Conservation (phyloP, 768 basidiomycete species). For the Serpula lacrymans region DNA sequence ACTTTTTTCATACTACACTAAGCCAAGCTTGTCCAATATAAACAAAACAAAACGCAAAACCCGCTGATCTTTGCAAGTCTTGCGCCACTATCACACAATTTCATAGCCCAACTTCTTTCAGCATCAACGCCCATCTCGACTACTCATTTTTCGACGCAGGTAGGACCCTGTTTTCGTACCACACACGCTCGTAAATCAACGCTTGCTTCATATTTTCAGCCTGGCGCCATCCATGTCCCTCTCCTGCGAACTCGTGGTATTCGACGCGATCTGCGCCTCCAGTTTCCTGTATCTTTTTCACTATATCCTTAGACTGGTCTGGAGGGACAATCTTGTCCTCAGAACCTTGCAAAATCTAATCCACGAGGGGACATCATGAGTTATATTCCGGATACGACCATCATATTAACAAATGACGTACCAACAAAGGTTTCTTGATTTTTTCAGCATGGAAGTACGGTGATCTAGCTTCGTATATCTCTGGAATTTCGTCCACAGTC, state of each 20-base stretch:
- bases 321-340: conserved; percentile 65
- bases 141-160: no score
- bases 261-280: no score
- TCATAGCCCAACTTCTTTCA: no score
- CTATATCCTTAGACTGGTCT: conserved; percentile 46
- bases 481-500: conserved; percentile 45
- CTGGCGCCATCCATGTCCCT: conserved; percentile 64
- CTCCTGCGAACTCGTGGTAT: conserved; percentile 59
- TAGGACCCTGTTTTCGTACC: no score
- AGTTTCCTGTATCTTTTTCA: conserved; percentile 18
- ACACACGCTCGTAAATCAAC: conserved; percentile 55
- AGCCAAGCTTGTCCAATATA: no score
- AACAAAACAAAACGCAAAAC: no score
- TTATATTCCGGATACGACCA: no score
- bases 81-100: no score
- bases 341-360: conserved; percentile 67
- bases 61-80: no score
- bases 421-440: conserved; percentile 63
- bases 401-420: no score
- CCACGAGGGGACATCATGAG: conserved; percentile 10
- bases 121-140: no score
- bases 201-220: conserved; percentile 53
- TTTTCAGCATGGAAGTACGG: conserved; percentile 59
- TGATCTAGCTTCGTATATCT: conserved; percentile 57
- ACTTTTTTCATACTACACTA: no score